Evolutionary conservation across 2,329 filamentous ascomycete genomes (phyloP).

Genomic region (Nigrospora sphaerica): DNA sequence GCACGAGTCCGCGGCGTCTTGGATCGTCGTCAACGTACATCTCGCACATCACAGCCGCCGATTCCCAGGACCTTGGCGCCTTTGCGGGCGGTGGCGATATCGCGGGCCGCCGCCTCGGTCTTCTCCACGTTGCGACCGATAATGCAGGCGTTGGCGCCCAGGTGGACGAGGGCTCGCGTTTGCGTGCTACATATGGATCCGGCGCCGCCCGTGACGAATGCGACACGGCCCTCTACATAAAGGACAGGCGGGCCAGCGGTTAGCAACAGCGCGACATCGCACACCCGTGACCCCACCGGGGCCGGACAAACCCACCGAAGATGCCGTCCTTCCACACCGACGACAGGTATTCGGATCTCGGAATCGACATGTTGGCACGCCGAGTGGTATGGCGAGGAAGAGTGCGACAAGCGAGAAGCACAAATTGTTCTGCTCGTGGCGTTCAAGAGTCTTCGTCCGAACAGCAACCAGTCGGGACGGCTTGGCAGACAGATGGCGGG

Average conservation of each 20-base stretch:
- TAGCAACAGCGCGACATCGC: not conserved
- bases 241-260: not conserved
- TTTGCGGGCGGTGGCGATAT: slow-evolving; percentile 70
- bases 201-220: slow-evolving; percentile 92
- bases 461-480: no score
- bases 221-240: slow-evolving; percentile 67
- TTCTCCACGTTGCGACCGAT: slow-evolving; percentile 85
- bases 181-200: slow-evolving; percentile 93
- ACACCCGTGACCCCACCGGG: not conserved
- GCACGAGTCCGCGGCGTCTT: not conserved
- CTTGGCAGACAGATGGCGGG: no score
- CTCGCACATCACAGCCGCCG: slow-evolving; percentile 71
- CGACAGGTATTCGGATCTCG: slow-evolving; percentile 71
- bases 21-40: slow-evolving; percentile 33
- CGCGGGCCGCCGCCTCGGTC: slow-evolving; percentile 71
- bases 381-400: not conserved
- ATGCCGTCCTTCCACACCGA: slow-evolving; percentile 81
- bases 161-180: slow-evolving; percentile 81
- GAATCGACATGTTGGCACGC: slow-evolving; percentile 53
- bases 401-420: not conserved
- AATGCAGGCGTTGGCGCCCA: slow-evolving; percentile 91
- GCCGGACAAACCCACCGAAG: slow-evolving; percentile 53
- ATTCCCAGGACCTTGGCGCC: slow-evolving; percentile 85
- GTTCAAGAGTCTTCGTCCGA: no score
- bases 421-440: no score